Base-by-base conservation (phyloP, 2,329 filamentous ascomycete species). In the Aspergillus pseudotamarii region DNA sequence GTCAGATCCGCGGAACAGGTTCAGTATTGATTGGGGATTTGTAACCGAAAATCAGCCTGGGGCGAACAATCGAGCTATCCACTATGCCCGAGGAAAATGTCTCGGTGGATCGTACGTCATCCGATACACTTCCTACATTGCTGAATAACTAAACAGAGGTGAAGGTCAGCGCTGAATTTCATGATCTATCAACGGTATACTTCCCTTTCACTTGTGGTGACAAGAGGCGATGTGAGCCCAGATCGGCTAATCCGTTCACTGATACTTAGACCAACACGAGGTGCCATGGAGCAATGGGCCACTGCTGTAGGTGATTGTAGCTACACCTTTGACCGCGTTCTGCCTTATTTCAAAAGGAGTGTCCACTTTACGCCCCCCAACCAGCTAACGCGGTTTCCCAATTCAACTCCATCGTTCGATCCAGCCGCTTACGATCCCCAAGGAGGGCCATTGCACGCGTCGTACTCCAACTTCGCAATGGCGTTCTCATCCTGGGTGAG, bases 401-500 rank as follows among this genome's bases (percentile, higher is more conserved):
- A 74, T 41, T 66, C 69, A 1, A 69, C 71, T 0, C 60, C 70
- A 5, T 54, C 32, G 5, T 72, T 70, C 43, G 62, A 69, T 36
- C 30, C 68, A 2, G 63, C 61, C 3, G 71, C 68, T 0, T 78
- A 62, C 21, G 50, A 58, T 19, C 12, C 53, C 6, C 64, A 58
- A 1, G 71, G 68, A 3, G 79, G 77, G 0, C 78, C 80, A 0
- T 62, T 82, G 1, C 69, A 79, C 45, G 76, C 81, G 2, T 73
- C 76, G 0, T 81, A 73, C 57, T 62, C 73, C 6, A 78, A 79
- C 45, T 81, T 72, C 53, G 74, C 70, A 10, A 68, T 74, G 45
- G 61, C 75, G 0, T 76, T 76, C 46, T 66, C 69, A n/a, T 75
- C 72, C 14, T 81, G 74, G 74, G 71, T 69, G 55, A 69, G 62